Evolutionary conservation across 306 rosid species (phyloP), one percentile per base, ranked within the genome.

Genomic region (Trichosanthes cucumerina): DNA sequence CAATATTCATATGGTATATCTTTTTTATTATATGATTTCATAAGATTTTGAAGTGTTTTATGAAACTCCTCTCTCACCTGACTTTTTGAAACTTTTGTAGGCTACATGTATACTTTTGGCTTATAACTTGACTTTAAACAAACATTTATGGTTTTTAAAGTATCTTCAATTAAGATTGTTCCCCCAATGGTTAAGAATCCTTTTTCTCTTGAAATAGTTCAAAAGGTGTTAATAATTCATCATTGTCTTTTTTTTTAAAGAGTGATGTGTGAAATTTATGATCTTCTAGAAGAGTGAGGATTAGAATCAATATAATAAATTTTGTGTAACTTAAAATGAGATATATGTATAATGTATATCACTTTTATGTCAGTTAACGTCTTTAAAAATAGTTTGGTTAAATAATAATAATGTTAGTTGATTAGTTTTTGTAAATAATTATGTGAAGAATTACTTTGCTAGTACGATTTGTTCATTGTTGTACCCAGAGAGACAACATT

Each of bases 121-220:
- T 68, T n/a, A 21, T 39, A 41, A 41, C 34, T 68, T 68, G 53
- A 68, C 75, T 68, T 68, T 68, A 41, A 21, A 68, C 53, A 41
- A 68, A 2, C 53, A 68, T 68, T 21, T 41, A 68, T 68, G 10
- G 33, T 53, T 68, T 68, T 68, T 68, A 12, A 68, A 68, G 75
- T 68, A 68, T 68, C 53, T 68, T 4, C 34, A 4, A 68, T 68
- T 68, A 68, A 41, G 75, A 41, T 68, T 68, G 75, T 68, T 68
- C 75, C 11, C 44, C 34, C 4, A 36, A 66, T 66, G 2, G 6
- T 66, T 39, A 9, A 65, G 4, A 68, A 68, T 21, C 53, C 18
- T 16, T 68, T 66, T 68, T 65, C 10, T 6, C 0, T 68, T 11
- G n/a, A 39, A 41, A 68, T 41, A 68, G 34, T 41, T 68, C 53